phyloP scores from a whole-genome alignment of 768 basidiomycete species.

The Boletus huronensis region DNA sequence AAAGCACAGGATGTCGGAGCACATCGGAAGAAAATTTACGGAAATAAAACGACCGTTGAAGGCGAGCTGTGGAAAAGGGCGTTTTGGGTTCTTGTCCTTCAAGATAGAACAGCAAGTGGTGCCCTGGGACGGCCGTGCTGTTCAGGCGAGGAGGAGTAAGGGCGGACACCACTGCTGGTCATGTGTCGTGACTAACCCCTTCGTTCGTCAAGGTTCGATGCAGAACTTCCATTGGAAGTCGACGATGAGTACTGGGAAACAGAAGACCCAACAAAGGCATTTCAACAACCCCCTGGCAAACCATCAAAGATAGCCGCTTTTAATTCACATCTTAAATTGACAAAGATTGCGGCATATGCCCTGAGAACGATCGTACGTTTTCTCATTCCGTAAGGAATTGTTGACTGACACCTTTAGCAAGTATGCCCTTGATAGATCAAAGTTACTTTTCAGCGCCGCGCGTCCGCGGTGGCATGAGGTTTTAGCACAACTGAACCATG shows the following conservation, averaged over 20 bases:
- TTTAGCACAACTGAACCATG: slow-evolving; percentile 62
- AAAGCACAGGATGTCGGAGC: slow-evolving; percentile 77
- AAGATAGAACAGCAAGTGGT: slow-evolving; percentile 55
- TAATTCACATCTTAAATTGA: slow-evolving; percentile 60
- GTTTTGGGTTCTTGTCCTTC: slow-evolving; percentile 66
- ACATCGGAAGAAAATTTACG: slow-evolving; percentile 62
- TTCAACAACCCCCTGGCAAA: slow-evolving; percentile 63
- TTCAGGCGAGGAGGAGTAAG: slow-evolving; percentile 66
- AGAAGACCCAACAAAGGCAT: slow-evolving; percentile 45
- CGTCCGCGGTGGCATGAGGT: slow-evolving; percentile 55
- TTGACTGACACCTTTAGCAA: slow-evolving; percentile 9
- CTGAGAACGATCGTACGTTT: slow-evolving; percentile 61
- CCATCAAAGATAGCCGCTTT: slow-evolving; percentile 60
- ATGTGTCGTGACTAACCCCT: slow-evolving; percentile 3
- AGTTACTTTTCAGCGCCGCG: slow-evolving; percentile 49
- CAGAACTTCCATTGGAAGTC: slow-evolving; percentile 77
- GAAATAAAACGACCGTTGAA: slow-evolving; percentile 43
- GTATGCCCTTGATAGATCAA: slow-evolving; percentile 73
- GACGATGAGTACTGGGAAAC: slow-evolving; percentile 79
- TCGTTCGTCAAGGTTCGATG: slow-evolving; percentile 64
- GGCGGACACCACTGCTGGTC: slow-evolving; percentile 10
- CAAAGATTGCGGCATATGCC: slow-evolving; percentile 66
- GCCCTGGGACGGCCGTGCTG: slow-evolving; percentile 54
- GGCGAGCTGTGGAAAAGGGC: slow-evolving; percentile 77
- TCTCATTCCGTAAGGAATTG: neutral